Evolutionary conservation across 148 eudicot species (phyloP).

Genomic region (Camellia granthamiana): DNA sequence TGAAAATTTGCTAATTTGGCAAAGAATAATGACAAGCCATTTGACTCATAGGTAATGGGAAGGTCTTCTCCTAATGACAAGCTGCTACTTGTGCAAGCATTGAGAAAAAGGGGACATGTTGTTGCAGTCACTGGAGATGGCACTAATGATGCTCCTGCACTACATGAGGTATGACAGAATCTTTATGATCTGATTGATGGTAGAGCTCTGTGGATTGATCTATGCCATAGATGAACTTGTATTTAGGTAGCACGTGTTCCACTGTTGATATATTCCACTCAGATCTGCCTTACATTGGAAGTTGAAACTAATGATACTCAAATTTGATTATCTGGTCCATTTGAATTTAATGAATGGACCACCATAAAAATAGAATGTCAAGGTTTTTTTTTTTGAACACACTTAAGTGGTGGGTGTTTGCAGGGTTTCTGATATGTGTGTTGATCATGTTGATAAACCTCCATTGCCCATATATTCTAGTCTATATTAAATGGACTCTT

Average conservation of each 20-base stretch:
- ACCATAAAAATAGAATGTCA: background rate
- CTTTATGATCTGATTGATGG: background rate
- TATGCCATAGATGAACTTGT: background rate
- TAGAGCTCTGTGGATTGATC: background rate
- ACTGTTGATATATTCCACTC: background rate
- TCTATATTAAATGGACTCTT: no score
- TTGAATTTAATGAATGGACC: background rate
- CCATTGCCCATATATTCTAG: background rate
- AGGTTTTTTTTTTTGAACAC: background rate
- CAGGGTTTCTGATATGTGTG: background rate
- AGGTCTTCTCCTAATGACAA: conserved; percentile 97
- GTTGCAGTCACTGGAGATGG: conserved; percentile 99
- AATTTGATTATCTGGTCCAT: background rate
- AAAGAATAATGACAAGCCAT: background rate
- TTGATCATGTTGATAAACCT: background rate
- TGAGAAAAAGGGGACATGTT: conserved; percentile 84
- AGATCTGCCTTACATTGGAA: background rate
- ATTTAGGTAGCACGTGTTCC: background rate
- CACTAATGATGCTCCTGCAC: conserved; percentile 97
- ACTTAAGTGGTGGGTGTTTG: background rate
- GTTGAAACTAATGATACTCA: background rate
- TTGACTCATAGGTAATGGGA: conserved; percentile 74
- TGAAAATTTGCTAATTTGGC: background rate
- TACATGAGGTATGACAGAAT: conserved; percentile 66
- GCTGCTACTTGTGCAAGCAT: conserved; percentile 89